Evolutionary conservation across 2,329 filamentous ascomycete genomes (phyloP), one percentile per base, ranked within the genome.

Genomic region (Lasiodiplodia citricola): DNA sequence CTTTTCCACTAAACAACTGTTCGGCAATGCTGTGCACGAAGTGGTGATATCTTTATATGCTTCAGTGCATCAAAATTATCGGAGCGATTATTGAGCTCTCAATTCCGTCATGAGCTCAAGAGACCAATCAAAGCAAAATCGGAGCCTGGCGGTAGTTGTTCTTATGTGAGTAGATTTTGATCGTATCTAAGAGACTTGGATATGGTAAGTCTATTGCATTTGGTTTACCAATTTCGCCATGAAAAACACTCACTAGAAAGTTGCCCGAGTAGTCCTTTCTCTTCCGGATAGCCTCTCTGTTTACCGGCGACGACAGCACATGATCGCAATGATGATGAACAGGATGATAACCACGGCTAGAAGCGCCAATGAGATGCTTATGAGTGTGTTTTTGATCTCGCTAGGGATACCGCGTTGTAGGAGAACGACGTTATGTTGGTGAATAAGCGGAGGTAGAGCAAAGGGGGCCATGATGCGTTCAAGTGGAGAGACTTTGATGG

Each of bases 311-410:
- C 63, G 35, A 47, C 63, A 66, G 11, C 63, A 47, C 51, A 41
- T 55, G 63, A 66, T 16, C 10, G 56, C 11, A 31, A 66, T 31
- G 10, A 66, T 56, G 35, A 44, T n/a, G 5, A 44, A 35, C 10
- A 66, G 23, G 37, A 66, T 55, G 13, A 66, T 4, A 13, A 55
- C 4, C 16, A 66, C 50, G 16, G 50, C 50, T 23, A 66, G 16
- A 18, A 66, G 51, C 3, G 63, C 63, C 4, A 52, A 21, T 14
- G 51, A 28, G 35, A 66, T 56, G 31, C 28, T 66, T 37, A 66
- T 31, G 21, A 66, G 51, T 16, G 44, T 56, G 37, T 28, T 25
- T 14, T 66, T 52, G n/a, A 50, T n/a, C 60, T 37, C 60, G 2
- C 35, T 44, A 10, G 18, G 23, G 41, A 60, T 60, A 16, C 18